Conservation (phyloP, 192 early-diverging fungal species). For the Podila verticillata region DNA sequence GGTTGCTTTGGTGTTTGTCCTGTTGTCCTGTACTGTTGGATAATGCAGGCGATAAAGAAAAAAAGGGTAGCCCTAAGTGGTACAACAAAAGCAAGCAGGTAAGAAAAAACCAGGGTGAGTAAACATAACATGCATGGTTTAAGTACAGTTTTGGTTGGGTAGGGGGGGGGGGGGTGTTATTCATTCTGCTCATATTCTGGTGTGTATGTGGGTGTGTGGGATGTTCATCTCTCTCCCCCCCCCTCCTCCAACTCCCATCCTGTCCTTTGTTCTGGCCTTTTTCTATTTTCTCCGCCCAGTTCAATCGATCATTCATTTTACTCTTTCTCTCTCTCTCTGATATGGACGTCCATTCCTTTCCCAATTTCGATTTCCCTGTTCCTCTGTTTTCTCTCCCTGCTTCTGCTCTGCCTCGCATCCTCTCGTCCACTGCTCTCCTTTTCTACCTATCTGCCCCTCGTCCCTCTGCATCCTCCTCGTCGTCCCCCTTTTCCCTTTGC, state of each 20-base stretch:
- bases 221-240: no score
- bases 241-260: no score
- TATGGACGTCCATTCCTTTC: background rate
- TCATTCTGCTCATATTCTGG: no score
- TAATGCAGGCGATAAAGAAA: background rate
- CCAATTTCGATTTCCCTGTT: background rate
- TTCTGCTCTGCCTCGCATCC: background rate
- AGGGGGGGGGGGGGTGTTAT: no score
- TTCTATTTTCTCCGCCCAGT: no score
- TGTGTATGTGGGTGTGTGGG: no score
- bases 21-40: background rate
- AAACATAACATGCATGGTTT: no score
- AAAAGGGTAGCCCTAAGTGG: slow-evolving; percentile 4
- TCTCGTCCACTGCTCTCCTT: background rate
- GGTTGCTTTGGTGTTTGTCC: background rate
- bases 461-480: background rate
- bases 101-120: no score
- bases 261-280: no score
- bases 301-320: no score
- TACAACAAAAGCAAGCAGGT: no score
- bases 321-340: background rate
- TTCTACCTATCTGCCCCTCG: background rate
- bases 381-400: background rate
- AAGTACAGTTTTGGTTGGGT: no score
- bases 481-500: background rate